Evolutionary conservation across 2,329 filamentous ascomycete genomes (phyloP), one percentile per base, ranked within the genome.

Genomic region (Gnomoniopsis sp.): DNA sequence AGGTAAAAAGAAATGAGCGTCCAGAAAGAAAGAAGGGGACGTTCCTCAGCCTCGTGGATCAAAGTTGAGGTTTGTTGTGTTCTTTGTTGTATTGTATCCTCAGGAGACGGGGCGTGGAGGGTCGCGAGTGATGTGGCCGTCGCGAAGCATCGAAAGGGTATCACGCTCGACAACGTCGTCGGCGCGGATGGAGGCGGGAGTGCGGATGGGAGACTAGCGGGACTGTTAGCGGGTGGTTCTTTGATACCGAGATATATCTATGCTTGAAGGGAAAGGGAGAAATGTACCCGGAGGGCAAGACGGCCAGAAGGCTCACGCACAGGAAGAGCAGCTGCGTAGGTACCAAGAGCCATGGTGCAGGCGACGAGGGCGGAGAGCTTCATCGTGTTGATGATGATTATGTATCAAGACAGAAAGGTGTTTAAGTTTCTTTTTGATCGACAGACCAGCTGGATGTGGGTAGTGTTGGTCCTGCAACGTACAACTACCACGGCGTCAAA

Each of bases 161-260:
- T 58, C 55, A 17, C 59, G 59, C 23, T 51, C 59, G 4, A 61
- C 48, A 14, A 61, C 51, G 22, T 61, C 59, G 23, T 61, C 59
- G 14, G 59, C 47, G 21, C 59, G 59, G 38, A 41, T 41, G 38
- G 38, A 15, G 3, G 38, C 38, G 38, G 38, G 38, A 15, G 38
- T 15, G n/a, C n/a, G 38, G 14, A 41, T 6, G 12, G 38, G n/a
- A n/a, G 38, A 41, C 38, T 41, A 21, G 12, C 19, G 12, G 36
- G 11, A 14, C 6, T 3, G 19, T 61, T 41, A 59, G 55, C 34
- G 51, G 17, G 6, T 1, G 10, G 1, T 41, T 6, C 6, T n/a
- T n/a, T n/a, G n/a, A n/a, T n/a, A n/a, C n/a, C n/a, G n/a, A n/a
- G n/a, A n/a, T n/a, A n/a, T n/a, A n/a, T n/a, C n/a, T n/a, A n/a